Base-by-base conservation (phyloP, 2,329 filamentous ascomycete genomes). In the Cladosporium sp. region DNA sequence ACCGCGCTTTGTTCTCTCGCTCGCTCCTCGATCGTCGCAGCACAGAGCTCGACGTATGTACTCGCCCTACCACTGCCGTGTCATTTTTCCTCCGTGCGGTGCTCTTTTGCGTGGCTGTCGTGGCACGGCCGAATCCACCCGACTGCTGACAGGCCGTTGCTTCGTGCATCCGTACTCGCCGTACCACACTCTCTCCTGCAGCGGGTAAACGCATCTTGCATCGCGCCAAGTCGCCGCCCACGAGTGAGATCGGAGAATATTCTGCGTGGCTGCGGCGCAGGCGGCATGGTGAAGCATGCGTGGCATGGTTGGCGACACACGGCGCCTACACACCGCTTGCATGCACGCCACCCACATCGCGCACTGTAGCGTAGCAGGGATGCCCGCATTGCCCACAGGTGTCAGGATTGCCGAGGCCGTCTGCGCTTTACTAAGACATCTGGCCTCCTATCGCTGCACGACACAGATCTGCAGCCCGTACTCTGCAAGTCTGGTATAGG, bases 211-310 rank as follows among this genome's bases (percentile, higher is more conserved):
- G 52, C 52, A 35, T 35, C 52, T 7, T 59, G 55, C 55, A 57
- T 57, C 55, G 56, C 14, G 56, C 56, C 56, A 59, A 59, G 56
- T 46, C 4, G 55, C 8, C 37, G 33, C 31, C 56, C 56, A 46
- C 56, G 56, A 59, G 56, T 59, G 56, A 46, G 23, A 59, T 59
- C 56, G 56, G 56, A 59, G 56, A 59, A 59, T 59, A 59, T 44
- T 21, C 21, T 59, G 58, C 67, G 62, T 33, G 69, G 69, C 50
- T 71, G 71, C 35, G 67, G 63, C 68, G 69, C 3, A 68, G 69
- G 23, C 71, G 70, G 52, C 69, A 69, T 49, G 58, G 18, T 70
- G 69, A 16, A 52, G 44, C 67, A 44, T 40, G 37, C 37, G 29
- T 46, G 35, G 56, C 56, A 44, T 40, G 37, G 56, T 44, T 46